Base-by-base conservation (phyloP, 2,329 filamentous ascomycete genomes). In the Aspergillus brunneoviolaceus region DNA sequence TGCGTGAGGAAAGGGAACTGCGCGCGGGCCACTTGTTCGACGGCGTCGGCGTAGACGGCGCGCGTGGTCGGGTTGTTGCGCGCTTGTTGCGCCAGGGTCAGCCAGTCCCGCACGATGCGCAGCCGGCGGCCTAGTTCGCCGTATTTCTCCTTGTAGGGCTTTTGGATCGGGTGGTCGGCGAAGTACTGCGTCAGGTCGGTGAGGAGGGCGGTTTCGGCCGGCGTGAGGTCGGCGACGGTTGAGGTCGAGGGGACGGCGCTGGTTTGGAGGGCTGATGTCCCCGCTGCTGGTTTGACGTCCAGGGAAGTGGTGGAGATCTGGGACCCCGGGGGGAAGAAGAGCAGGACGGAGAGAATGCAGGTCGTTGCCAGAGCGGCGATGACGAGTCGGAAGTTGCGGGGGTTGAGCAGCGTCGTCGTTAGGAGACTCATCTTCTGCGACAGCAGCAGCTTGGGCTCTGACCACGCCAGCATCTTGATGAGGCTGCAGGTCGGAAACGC, bases 111-210 rank as follows among this genome's bases (percentile, higher is more conserved):
- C 3, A 60, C 7, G 29, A 60, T n/a, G 33, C 48, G 58, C 21
- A 42, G 55, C 10, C 58, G 58, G 4, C 42, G 58, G 21, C 58
- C 58, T 2, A 60, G n/a, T 3, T 60, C 52, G 19, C 58, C 58
- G 11, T 51, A 60, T 14, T 33, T 49, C 29, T 51, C 49, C 14
- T 60, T 60, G 21, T 50, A 60, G 3, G 58, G 58, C 31, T 31
- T 45, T 5, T 56, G 48, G 25, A 60, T 45, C 3, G 58, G 52
- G 23, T 51, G 35, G 23, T 60, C 58, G 27, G 54, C 45, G 6
- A 60, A 60, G 27, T 60, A 60, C 19, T 60, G 48, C 1, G 52
- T 14, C 5, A 52, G 5, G 9, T 60, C 52, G 14, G 49, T 29
- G 21, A 56, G 16, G 5, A 55, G 42, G 19, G 19, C n/a, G 45